Base-by-base conservation (phyloP, 495 filamentous ascomycete species). In the Aspergillus egyptiacus region DNA sequence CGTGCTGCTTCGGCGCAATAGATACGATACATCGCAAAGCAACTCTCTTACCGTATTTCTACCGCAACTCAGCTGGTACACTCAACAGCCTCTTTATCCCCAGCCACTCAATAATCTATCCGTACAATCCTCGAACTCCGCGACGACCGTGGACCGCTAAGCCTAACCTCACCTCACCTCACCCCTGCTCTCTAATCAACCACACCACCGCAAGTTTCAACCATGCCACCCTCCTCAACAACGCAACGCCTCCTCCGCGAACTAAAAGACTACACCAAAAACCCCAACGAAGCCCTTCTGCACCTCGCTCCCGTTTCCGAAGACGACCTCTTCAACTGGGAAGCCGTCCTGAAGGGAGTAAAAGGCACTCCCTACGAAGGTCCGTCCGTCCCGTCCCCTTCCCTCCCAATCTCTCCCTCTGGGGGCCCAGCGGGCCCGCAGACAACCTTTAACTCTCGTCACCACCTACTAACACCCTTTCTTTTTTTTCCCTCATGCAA, bases 281-380 rank as follows among this genome's bases (percentile, higher is more conserved):
- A 74, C 34, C 81, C 76, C 14, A 80, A 79, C 42, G 73, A 76
- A 25, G 70, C 70, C 19, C 69, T 84, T 20, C 54, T 75, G 6
- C 74, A 82, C 39, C 81, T 95, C 3, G 79, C 81, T 4, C 87
- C 86, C 10, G 67, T 83, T 36, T 68, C 66, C 51, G 85, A 90
- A 48, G 79, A 82, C 27, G 78, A 91, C 58, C 62, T 96, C 25
- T 65, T 89, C 22, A 71, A 73, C 48, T 93, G 89, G 85, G 80
- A 85, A 60, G 86, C 88, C 1, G 85, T 93, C 14, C 76, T 96
- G 50, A 84, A 83, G 46, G 89, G 89, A 19, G 72, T 80, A 27
- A 60, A 58, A 54, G 84, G 67, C 24, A 78, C 69, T 48, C 85
- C 80, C 2, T 96, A 96, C 58, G 83, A 87, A 70, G 81, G 85